These are phyloP conservation scores for Termitomyces sp. DNA, from an alignment of 768 basidiomycete genomes.

Conservation along the genomic window DNA sequence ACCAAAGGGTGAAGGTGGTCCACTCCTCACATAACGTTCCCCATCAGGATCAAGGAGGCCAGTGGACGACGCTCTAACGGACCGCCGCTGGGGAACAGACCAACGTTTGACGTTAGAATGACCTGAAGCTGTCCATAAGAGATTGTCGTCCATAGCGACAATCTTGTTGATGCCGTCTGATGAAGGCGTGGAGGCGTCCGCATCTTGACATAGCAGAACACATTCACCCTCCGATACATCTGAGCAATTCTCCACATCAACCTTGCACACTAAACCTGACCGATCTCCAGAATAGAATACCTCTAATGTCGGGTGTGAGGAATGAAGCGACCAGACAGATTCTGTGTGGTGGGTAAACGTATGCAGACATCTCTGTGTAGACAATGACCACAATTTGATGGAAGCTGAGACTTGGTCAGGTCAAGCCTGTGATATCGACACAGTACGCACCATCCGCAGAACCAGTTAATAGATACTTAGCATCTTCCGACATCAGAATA, in stretches of 20 bases:
- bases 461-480: slow-evolving; percentile 82
- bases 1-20: slow-evolving; percentile 15
- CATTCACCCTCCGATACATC: slow-evolving; percentile 91
- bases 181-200: slow-evolving; percentile 32
- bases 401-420: slow-evolving; percentile 42
- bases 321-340: slow-evolving; percentile 91
- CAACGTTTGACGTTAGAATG: slow-evolving; percentile 80
- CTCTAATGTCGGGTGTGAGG: slow-evolving; percentile 79
- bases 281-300: slow-evolving; percentile 95
- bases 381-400: slow-evolving; percentile 92
- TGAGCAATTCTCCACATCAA: slow-evolving; percentile 82
- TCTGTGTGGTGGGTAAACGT: slow-evolving; percentile 96
- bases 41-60: slow-evolving; percentile 12
- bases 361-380: slow-evolving; percentile 86
- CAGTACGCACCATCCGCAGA: slow-evolving; percentile 61
- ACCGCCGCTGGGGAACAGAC: slow-evolving; percentile 57
- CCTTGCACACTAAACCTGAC: slow-evolving; percentile 83
- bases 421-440: not conserved
- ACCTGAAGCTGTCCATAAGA: slow-evolving; percentile 89
- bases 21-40: slow-evolving; percentile 12
- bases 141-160: slow-evolving; percentile 74
- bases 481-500: slow-evolving; percentile 85
- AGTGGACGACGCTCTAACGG: slow-evolving; percentile 27
- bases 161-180: slow-evolving; percentile 74
- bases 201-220: slow-evolving; percentile 74